These are phyloP conservation scores for Petunia hybrid DNA, from an alignment of 305 asterid genomes.

Conservation along the genomic window DNA sequence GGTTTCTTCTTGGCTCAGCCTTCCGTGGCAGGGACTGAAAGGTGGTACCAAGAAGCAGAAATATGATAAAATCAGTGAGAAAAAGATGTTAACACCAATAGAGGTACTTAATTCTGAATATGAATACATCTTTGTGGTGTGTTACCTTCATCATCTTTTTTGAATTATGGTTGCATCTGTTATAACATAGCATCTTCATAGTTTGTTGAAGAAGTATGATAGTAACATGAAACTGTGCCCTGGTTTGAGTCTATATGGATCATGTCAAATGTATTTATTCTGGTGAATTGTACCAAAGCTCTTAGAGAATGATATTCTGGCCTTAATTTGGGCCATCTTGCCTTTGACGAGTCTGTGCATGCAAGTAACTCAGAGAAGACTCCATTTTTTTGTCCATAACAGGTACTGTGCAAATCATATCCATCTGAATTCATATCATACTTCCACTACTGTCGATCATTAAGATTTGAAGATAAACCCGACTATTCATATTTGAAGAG, in stretches of 20 bases:
- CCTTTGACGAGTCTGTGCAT: slow-evolving; percentile 18
- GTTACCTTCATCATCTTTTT: not conserved
- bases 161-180: slow-evolving; percentile 18
- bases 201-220: slow-evolving; percentile 24
- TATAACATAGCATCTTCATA: not conserved
- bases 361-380: slow-evolving; percentile 4
- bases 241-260: not conserved
- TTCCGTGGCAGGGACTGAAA: slow-evolving; percentile 87
- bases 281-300: not conserved
- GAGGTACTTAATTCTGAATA: slow-evolving; percentile 52
- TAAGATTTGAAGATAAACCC: slow-evolving; percentile 79
- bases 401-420: slow-evolving; percentile 72
- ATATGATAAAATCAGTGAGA: slow-evolving; percentile 74
- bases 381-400: slow-evolving; percentile 11
- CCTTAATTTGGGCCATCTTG: slow-evolving; percentile 18
- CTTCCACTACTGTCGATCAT: slow-evolving; percentile 74
- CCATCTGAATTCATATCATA: slow-evolving; percentile 77
- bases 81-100: slow-evolving; percentile 72
- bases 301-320: not conserved
- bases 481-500: slow-evolving; percentile 76
- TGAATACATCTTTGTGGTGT: slow-evolving; percentile 4
- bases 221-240: not conserved
- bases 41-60: slow-evolving; percentile 82
- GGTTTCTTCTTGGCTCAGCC: slow-evolving; percentile 50
- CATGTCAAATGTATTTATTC: slow-evolving; percentile 5